Evolutionary conservation across 352 stramenopile species (phyloP), one percentile per base, ranked within the genome.

Genomic region (Phytophthora capsici): DNA sequence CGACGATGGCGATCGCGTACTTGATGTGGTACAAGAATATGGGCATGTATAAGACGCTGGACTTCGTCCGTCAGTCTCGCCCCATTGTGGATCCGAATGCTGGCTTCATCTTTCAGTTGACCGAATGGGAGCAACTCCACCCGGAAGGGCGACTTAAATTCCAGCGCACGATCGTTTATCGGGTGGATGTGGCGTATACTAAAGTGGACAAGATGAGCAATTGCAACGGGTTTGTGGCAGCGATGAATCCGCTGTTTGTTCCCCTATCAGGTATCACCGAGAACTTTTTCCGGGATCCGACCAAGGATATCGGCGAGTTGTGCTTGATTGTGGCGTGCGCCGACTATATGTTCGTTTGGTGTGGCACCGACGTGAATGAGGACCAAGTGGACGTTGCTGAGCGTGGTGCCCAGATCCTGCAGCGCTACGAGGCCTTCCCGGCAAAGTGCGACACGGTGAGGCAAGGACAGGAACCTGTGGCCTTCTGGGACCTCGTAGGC

Each of bases 1-100:
- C 89, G 16, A 93, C 89, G 1, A 93, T 96, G 77, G 86, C 87
- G 9, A 95, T 96, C 53, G 89, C 87, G 52, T 95, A 96, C 54
- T 73, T 96, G 51, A 95, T 96, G 89, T 94, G 86, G 86, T 84
- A 87, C 75, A 93, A 94, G 66, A 70, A 82, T 19, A 89, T 94
- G 36, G 77, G 76, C 12, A 84, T 95, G 71, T 88, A 94, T 55
- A 79, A 92, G 57, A 86, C 89, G 13, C 71, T 95, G 37, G 86
- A 95, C 37, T 80, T 94, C 23, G 83, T 96, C 6, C 81, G 87
- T 6, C 77, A 89, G 52, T 78, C 84, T 13, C 75, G 89, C 0
- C 84, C 87, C 2, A 86, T 89, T 12, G 88, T 95, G 17, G 86
- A 95, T 46, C 89, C 89, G 19, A 96, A 96, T 57, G 84, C 83